phyloP scores from a whole-genome alignment of 169 alveolate genomes.

The Plasmodium berghei region DNA sequence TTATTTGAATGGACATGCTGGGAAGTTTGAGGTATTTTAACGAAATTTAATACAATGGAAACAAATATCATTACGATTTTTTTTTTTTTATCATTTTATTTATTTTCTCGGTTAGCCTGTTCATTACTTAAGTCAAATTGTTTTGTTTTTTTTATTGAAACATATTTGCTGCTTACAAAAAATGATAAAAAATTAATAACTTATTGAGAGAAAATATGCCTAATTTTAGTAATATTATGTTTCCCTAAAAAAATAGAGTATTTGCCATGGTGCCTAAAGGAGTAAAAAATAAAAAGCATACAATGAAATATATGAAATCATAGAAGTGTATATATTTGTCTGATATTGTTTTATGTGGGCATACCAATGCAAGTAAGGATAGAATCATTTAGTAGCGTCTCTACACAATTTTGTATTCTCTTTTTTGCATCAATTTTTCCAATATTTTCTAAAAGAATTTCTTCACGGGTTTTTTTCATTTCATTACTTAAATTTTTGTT shows the following conservation, averaged over 20 bases:
- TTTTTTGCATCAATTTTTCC: conserved; percentile 95
- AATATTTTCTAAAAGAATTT: conserved; percentile 90
- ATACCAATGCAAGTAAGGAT: conserved; percentile 77
- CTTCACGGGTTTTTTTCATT: conserved; percentile 94
- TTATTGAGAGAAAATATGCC: background rate
- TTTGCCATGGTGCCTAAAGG: conserved; percentile 66
- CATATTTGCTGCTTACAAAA: background rate
- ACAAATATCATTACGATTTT: no score
- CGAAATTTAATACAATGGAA: no score
- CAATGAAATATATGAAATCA: background rate
- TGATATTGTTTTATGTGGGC: background rate
- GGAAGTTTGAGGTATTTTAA: no score
- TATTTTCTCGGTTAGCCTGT: no score
- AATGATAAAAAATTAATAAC: conserved; percentile 1
- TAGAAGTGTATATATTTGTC: background rate
- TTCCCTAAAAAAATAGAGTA: conserved; percentile 41
- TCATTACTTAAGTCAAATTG: no score
- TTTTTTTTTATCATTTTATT: no score
- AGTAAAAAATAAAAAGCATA: background rate
- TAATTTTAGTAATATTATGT: no score
- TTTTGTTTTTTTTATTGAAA: background rate
- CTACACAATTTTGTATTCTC: conserved; percentile 88
- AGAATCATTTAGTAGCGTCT: conserved; percentile 83
- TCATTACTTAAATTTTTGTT: conserved; percentile 96
- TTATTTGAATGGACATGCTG: no score